A percentile compares a stretch with the other conserved stretches of the same genome.
Conservation (phyloP, 2,329 filamentous ascomycete genomes). For the Aureobasidium sp. region DNA sequence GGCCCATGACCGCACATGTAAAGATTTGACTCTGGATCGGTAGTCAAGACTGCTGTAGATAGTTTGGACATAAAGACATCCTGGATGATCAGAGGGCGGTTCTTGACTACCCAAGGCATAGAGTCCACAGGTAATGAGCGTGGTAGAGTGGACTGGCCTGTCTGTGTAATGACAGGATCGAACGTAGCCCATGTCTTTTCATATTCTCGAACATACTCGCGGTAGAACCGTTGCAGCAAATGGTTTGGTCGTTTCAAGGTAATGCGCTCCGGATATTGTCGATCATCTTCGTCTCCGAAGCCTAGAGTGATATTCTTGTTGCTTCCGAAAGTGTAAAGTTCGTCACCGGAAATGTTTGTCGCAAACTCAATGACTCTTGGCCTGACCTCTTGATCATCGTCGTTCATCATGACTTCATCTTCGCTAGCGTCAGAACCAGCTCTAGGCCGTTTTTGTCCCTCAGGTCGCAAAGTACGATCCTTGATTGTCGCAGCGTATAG, state of each 20-base stretch:
- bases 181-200: constrained; percentile 33
- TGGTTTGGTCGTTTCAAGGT: constrained; percentile 68
- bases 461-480: constrained; percentile 54
- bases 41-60: constrained; percentile 81
- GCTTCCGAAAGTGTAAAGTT: constrained; percentile 89
- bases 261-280: constrained; percentile 85
- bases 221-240: constrained; percentile 65
- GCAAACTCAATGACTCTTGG: constrained; percentile 20
- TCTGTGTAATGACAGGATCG: constrained; percentile 25
- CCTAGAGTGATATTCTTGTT: constrained; percentile 93
- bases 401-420: constrained; percentile 42
- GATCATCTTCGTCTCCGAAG: constrained; percentile 90
- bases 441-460: constrained; percentile 28
- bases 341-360: constrained; percentile 57
- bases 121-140: constrained; percentile 37
- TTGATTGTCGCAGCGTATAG: constrained; percentile 84
- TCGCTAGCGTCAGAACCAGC: constrained; percentile 32
- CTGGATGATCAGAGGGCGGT: constrained; percentile 65
- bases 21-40: constrained; percentile 80
- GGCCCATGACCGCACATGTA: constrained; percentile 90
- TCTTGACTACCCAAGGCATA: constrained; percentile 66
- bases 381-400: constrained; percentile 51
- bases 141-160: constrained; percentile 18
- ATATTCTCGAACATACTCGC: constrained; percentile 52
- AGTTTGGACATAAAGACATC: constrained; percentile 86